phyloP scores from a whole-genome alignment of 768 basidiomycete species.

The Cystoderma amianthinum region DNA sequence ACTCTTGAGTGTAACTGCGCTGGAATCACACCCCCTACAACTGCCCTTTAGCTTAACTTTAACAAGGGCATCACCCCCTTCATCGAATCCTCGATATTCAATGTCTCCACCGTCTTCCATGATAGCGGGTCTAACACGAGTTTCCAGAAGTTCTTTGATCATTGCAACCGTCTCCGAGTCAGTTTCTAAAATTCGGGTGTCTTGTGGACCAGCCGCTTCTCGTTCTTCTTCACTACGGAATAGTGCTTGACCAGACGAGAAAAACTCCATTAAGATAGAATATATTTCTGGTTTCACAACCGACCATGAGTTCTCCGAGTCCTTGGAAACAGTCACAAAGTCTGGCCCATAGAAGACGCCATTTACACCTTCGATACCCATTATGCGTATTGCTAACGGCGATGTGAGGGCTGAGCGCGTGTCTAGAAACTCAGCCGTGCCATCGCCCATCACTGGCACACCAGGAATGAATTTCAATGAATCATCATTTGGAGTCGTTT shows the following conservation, averaged over 20 bases:
- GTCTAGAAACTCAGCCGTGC: conserved; percentile 93
- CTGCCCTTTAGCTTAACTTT: conserved; percentile 92
- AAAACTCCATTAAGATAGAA: conserved; percentile 93
- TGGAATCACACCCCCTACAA: conserved; percentile 92
- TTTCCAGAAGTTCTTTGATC: conserved; percentile 97
- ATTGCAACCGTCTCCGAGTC: conserved; percentile 97
- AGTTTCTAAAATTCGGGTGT: conserved; percentile 88
- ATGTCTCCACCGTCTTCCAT: conserved; percentile 99
- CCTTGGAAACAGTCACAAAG: conserved; percentile 95
- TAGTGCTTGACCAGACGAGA: conserved; percentile 82
- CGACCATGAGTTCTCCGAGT: conserved; percentile 78
- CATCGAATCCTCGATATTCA: conserved; percentile 87
- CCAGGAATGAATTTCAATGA: conserved; percentile 98
- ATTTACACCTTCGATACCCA: conserved; percentile 90
- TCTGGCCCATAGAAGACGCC: conserved; percentile 95
- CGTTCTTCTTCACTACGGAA: conserved; percentile 80
- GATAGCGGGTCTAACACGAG: conserved; percentile 90
- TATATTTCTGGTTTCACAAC: conserved; percentile 97
- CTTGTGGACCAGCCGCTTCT: conserved; percentile 83
- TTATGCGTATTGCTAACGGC: conserved; percentile 89
- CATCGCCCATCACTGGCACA: conserved; percentile 76
- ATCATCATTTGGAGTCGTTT: conserved; percentile 94
- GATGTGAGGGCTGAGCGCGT: conserved; percentile 81
- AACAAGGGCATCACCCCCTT: conserved; percentile 73
- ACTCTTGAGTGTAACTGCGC: conserved; percentile 90